Conservation (phyloP, 306 rosid species). For the Acacia crassicarpa region DNA sequence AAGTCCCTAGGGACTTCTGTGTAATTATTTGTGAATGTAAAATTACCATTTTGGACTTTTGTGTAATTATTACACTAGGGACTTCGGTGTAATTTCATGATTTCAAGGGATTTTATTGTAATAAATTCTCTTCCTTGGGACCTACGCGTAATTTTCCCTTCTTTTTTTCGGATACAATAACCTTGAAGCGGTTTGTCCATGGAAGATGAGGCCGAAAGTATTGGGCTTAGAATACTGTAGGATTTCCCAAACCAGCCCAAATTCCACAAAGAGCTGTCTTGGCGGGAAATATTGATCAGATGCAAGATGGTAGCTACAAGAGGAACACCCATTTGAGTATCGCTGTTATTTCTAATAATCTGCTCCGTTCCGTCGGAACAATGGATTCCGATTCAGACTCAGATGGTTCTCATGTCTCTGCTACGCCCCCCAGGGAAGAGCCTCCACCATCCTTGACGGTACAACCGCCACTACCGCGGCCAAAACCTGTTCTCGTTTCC, state of each 20-base stretch:
- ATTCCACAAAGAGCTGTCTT: neutral
- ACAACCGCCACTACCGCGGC: slow-evolving; percentile 18
- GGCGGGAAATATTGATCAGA: neutral
- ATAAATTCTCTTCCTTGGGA: too few species aligned
- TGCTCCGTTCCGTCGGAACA: slow-evolving; percentile 4
- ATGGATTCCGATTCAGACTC: slow-evolving; percentile 72
- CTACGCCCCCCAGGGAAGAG: slow-evolving; percentile 77
- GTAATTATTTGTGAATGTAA: too few species aligned
- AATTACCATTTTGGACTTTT: too few species aligned
- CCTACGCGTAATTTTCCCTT: too few species aligned
- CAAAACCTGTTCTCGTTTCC: slow-evolving; percentile 30
- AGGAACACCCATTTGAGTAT: neutral
- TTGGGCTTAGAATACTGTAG: neutral
- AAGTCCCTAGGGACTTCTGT: too few species aligned
- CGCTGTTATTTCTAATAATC: neutral
- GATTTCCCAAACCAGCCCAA: neutral
- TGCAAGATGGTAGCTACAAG: neutral
- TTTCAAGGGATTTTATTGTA: too few species aligned
- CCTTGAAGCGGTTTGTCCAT: neutral
- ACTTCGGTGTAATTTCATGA: too few species aligned
- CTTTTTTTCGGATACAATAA: too few species aligned
- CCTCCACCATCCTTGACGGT: slow-evolving; percentile 36
- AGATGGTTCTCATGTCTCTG: slow-evolving; percentile 80
- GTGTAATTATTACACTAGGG: too few species aligned
- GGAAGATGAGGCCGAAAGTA: neutral